Conservation (phyloP, 208 protist genomes). For the Ichthyophonus hoferi region DNA sequence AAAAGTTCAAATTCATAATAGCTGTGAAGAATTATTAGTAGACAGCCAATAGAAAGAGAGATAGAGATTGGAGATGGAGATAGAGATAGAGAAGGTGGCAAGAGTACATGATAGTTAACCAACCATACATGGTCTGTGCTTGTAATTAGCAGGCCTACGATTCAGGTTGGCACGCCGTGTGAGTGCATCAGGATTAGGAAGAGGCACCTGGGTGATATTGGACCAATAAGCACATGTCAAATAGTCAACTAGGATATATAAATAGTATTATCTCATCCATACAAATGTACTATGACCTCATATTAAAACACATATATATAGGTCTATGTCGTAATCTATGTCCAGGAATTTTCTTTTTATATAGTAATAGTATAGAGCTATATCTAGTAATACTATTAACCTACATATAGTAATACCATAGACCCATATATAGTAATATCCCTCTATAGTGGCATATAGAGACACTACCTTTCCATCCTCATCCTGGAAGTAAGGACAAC, state of each 20-base stretch:
- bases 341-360: not conserved
- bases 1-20: not conserved
- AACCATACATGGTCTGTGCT: not conserved
- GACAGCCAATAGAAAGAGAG: too few species aligned
- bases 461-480: not conserved
- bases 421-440: too few species aligned
- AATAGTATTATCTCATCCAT: too few species aligned
- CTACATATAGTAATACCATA: too few species aligned
- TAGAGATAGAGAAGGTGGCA: not conserved
- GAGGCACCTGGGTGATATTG: not conserved
- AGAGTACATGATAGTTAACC: not conserved
- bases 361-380: not conserved
- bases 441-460: too few species aligned
- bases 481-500: not conserved
- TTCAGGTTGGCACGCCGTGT: not conserved
- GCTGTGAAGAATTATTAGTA: not conserved
- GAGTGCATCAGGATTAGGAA: not conserved
- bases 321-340: not conserved
- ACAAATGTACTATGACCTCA: too few species aligned
- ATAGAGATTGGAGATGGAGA: too few species aligned
- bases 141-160: not conserved
- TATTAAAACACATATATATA: not conserved
- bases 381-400: too few species aligned
- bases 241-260: too few species aligned
- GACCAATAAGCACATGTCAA: too few species aligned